phyloP scores from a whole-genome alignment of 1,139 yeast genomes.

The Zygosaccharomyces pseudobailii region DNA sequence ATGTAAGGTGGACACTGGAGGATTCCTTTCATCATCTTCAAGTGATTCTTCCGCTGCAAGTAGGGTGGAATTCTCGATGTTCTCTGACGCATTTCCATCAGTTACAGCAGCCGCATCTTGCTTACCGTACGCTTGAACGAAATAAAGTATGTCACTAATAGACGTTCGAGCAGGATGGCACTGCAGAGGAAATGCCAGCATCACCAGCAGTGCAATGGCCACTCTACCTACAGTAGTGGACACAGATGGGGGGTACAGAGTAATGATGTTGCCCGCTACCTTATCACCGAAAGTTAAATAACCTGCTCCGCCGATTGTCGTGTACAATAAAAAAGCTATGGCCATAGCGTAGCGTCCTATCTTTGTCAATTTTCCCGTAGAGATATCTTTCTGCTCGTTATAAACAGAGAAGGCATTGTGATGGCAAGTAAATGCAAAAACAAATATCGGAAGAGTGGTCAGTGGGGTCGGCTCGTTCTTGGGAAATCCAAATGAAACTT shows the following conservation, averaged over 20 bases:
- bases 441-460: conserved; percentile 63
- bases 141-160: conserved; percentile 61
- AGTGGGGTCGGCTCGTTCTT: conserved; percentile 35
- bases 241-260: conserved; percentile 59
- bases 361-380: conserved; percentile 48
- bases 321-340: conserved; percentile 54
- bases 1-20: conserved; percentile 23
- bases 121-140: conserved; percentile 19
- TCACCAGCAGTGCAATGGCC: conserved; percentile 65
- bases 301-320: conserved; percentile 62
- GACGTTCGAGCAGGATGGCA: conserved; percentile 78
- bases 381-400: conserved; percentile 56
- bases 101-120: neutral
- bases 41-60: conserved; percentile 31
- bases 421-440: conserved; percentile 77
- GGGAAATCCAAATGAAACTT: conserved; percentile 38
- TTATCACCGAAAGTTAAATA: conserved; percentile 65
- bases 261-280: conserved; percentile 64
- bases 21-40: conserved; percentile 20
- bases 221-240: conserved; percentile 64
- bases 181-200: conserved; percentile 67
- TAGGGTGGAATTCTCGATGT: conserved; percentile 6
- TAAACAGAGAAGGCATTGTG: conserved; percentile 76
- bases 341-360: conserved; percentile 55
- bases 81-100: neutral